Evolutionary conservation across 2,329 filamentous ascomycete species (phyloP).

Genomic region (Phyllosticta paracitricarpa): DNA sequence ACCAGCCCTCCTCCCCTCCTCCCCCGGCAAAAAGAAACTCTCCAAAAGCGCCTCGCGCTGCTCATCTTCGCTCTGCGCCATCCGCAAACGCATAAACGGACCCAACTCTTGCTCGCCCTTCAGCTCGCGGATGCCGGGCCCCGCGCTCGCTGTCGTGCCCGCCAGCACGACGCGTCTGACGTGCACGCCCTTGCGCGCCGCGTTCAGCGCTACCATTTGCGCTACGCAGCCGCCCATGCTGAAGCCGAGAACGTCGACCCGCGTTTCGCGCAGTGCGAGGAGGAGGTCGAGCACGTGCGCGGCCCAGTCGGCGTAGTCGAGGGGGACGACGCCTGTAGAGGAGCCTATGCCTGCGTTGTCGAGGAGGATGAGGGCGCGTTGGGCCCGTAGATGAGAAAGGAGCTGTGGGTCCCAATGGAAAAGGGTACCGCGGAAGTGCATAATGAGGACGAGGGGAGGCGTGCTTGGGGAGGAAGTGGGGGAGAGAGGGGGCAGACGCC

Average conservation of each 20-base stretch:
- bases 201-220: slow-evolving; percentile 35
- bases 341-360: slow-evolving; percentile 42
- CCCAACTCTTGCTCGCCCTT: not conserved
- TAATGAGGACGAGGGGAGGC: slow-evolving; percentile 15
- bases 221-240: slow-evolving; percentile 41
- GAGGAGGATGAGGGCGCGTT: slow-evolving; percentile 36
- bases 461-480: too few species aligned
- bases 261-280: slow-evolving; percentile 20
- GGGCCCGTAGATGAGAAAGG: slow-evolving; percentile 34
- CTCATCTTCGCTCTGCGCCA: slow-evolving; percentile 5
- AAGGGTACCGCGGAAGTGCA: slow-evolving; percentile 19
- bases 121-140: slow-evolving; percentile 20
- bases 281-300: slow-evolving; percentile 18
- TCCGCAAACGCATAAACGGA: not conserved
- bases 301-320: slow-evolving; percentile 30
- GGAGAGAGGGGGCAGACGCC: not conserved
- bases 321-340: slow-evolving; percentile 33
- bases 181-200: slow-evolving; percentile 17
- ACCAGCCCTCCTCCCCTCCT: slow-evolving; percentile 10
- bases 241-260: slow-evolving; percentile 40
- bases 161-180: slow-evolving; percentile 36
- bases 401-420: slow-evolving; percentile 22
- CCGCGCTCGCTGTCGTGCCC: slow-evolving; percentile 34
- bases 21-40: slow-evolving; percentile 11
- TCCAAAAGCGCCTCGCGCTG: slow-evolving; percentile 3